phyloP scores from a whole-genome alignment of 495 filamentous ascomycete genomes.

The Daldinia caldariorum region DNA sequence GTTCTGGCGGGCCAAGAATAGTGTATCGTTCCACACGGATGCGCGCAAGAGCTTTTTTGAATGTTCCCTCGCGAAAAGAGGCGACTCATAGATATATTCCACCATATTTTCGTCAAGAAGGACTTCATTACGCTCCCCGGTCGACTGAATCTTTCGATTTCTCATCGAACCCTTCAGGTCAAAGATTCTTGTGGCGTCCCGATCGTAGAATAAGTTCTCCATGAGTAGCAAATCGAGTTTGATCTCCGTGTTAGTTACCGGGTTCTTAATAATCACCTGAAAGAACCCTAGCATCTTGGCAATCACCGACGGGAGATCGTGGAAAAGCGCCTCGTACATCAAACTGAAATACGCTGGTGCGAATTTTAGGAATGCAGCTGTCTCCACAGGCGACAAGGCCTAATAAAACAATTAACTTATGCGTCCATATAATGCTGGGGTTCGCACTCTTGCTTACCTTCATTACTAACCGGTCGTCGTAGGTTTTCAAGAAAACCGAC shows the following conservation, averaged over 20 bases:
- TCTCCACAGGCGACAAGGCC: slow-evolving; percentile 87
- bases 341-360: slow-evolving; percentile 97
- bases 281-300: slow-evolving; percentile 99
- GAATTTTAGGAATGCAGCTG: slow-evolving; percentile 91
- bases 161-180: slow-evolving; percentile 99
- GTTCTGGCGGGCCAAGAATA: slow-evolving; percentile 89
- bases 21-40: slow-evolving; percentile 93
- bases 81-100: slow-evolving; percentile 97
- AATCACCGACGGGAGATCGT: slow-evolving; percentile 95
- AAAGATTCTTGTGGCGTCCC: slow-evolving; percentile 89
- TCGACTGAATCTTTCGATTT: slow-evolving; percentile 93
- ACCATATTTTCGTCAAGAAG: slow-evolving; percentile 99
- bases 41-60: slow-evolving; percentile 87
- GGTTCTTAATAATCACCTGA: slow-evolving; percentile 95
- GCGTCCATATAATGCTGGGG: neutral
- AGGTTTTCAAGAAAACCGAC: slow-evolving; percentile 96
- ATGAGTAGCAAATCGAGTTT: slow-evolving; percentile 94
- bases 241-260: slow-evolving; percentile 89
- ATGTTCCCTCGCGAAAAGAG: slow-evolving; percentile 92
- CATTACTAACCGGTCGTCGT: slow-evolving; percentile 92
- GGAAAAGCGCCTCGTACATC: slow-evolving; percentile 95
- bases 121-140: slow-evolving; percentile 94
- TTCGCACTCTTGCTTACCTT: slow-evolving; percentile 56
- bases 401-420: slow-evolving; percentile 43
- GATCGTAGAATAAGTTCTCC: slow-evolving; percentile 99